Conservation (phyloP, 1,284 basidiomycete species). For the Cystobasidium slooffiae region DNA sequence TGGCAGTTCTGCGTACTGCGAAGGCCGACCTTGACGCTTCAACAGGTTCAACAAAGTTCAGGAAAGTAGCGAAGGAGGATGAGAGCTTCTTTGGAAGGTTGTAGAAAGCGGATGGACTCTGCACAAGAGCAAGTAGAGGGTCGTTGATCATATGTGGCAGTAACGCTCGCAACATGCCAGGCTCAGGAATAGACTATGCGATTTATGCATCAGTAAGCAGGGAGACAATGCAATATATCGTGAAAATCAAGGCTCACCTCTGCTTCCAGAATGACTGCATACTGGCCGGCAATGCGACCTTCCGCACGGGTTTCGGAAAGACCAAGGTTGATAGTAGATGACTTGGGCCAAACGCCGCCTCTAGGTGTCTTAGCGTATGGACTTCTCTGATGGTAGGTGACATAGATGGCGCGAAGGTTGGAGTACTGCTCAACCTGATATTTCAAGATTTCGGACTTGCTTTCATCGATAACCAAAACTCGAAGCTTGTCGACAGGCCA, state of each 20-base stretch:
- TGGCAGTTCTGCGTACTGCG: slow-evolving; percentile 50
- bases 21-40: slow-evolving; percentile 52
- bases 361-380: slow-evolving; percentile 25
- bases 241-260: slow-evolving; percentile 44
- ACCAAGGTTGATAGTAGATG: slow-evolving; percentile 53
- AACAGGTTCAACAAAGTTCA: slow-evolving; percentile 48
- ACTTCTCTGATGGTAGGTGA: slow-evolving; percentile 52
- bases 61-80: slow-evolving; percentile 49
- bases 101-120: slow-evolving; percentile 52
- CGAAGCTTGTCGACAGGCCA: slow-evolving; percentile 53
- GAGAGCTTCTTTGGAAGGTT: slow-evolving; percentile 51
- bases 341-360: slow-evolving; percentile 39
- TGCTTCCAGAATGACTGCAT: slow-evolving; percentile 52
- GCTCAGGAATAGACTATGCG: slow-evolving; percentile 51
- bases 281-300: slow-evolving; percentile 50
- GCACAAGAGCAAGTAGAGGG: slow-evolving; percentile 50
- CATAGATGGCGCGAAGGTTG: slow-evolving; percentile 50
- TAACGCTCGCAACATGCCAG: slow-evolving; percentile 51
- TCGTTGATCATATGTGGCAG: slow-evolving; percentile 51
- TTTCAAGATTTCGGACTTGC: slow-evolving; percentile 46
- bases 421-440: slow-evolving; percentile 48
- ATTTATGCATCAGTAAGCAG: not conserved
- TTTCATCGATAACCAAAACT: slow-evolving; percentile 53
- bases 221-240: not conserved
- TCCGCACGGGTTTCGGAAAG: slow-evolving; percentile 51